Conservation (phyloP, 495 filamentous ascomycete species). For the Aspergillus carlsbadensis region DNA sequence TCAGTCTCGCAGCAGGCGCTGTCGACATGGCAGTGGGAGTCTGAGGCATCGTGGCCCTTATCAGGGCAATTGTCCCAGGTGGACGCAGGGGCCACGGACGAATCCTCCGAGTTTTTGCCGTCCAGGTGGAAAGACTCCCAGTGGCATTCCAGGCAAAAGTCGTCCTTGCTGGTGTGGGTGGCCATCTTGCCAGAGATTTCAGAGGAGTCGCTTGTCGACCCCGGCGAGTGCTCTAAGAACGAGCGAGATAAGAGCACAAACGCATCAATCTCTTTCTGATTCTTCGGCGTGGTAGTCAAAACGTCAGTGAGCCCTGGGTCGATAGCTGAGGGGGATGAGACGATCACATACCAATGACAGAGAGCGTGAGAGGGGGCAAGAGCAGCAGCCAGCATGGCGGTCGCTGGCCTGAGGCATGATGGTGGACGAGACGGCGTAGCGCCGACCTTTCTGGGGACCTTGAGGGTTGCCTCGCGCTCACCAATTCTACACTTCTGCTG, state of each 20-base stretch:
- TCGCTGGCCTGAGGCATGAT: slow-evolving; percentile 18
- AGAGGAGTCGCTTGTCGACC: slow-evolving; percentile 5
- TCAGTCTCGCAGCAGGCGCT: slow-evolving; percentile 46
- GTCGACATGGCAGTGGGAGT: slow-evolving; percentile 31
- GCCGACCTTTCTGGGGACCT: slow-evolving; percentile 26
- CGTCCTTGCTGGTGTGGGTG: slow-evolving; percentile 32
- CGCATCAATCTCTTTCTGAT: slow-evolving; percentile 4
- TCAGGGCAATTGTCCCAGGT: slow-evolving; percentile 34
- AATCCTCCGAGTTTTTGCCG: slow-evolving; percentile 26
- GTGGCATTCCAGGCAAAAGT: slow-evolving; percentile 46
- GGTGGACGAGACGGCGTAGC: slow-evolving; percentile 7
- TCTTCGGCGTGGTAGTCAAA: not conserved
- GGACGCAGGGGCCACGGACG: slow-evolving; percentile 18
- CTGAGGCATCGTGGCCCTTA: slow-evolving; percentile 29
- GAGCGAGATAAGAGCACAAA: slow-evolving; percentile 6
- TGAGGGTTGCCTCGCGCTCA: slow-evolving; percentile 13
- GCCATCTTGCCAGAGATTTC: slow-evolving; percentile 29
- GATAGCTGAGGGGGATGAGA: slow-evolving; percentile 1
- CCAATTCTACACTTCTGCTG: not conserved
- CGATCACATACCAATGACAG: slow-evolving; percentile 12
- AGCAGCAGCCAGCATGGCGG: slow-evolving; percentile 8
- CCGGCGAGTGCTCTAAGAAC: slow-evolving; percentile 14
- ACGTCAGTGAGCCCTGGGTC: not conserved
- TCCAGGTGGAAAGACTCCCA: slow-evolving; percentile 45
- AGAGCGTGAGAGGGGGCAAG: slow-evolving; percentile 11